Evolutionary conservation across 192 early-diverging fungal genomes (phyloP).

Genomic region (Neocallimastix lanati): DNA sequence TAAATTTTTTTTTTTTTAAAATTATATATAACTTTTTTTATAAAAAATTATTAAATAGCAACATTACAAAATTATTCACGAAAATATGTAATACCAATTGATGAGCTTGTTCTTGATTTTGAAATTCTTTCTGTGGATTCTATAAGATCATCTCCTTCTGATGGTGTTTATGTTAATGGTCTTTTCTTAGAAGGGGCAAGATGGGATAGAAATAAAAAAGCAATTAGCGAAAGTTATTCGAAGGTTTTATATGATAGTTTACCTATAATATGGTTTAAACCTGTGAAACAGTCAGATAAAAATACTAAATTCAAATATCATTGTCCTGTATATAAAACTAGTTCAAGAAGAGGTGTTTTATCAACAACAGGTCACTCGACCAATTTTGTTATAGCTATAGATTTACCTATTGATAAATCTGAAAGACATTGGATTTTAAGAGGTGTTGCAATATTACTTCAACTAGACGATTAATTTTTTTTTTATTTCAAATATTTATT

Average conservation of each 20-base stretch:
- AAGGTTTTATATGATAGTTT: conserved; percentile 9
- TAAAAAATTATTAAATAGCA: background rate
- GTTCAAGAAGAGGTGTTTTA: conserved; percentile 32
- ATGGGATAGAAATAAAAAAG: conserved; percentile 29
- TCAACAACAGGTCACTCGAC: conserved; percentile 43
- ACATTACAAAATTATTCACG: conserved; percentile 40
- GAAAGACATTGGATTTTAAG: conserved; percentile 39
- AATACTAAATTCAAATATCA: conserved; percentile 1
- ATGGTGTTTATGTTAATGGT: conserved; percentile 31
- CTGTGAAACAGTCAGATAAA: background rate
- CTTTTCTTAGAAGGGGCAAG: conserved; percentile 38
- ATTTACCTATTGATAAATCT: conserved; percentile 26
- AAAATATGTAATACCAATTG: conserved; percentile 38
- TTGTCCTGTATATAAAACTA: conserved; percentile 40
- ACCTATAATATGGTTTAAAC: conserved; percentile 31
- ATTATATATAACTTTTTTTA: too few relatives aligned
- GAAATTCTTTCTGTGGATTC: conserved; percentile 20
- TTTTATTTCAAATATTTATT: too few relatives aligned
- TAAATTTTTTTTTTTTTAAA: too few relatives aligned
- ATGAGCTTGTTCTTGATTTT: conserved; percentile 24
- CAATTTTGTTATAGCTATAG: conserved; percentile 34
- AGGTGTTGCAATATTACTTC: conserved; percentile 7
- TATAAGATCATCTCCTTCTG: conserved; percentile 27
- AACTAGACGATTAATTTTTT: background rate
- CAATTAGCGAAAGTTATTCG: conserved; percentile 42